phyloP scores from a whole-genome alignment of 2,329 filamentous ascomycete genomes.

The Colletotrichum gloeosporioides region DNA sequence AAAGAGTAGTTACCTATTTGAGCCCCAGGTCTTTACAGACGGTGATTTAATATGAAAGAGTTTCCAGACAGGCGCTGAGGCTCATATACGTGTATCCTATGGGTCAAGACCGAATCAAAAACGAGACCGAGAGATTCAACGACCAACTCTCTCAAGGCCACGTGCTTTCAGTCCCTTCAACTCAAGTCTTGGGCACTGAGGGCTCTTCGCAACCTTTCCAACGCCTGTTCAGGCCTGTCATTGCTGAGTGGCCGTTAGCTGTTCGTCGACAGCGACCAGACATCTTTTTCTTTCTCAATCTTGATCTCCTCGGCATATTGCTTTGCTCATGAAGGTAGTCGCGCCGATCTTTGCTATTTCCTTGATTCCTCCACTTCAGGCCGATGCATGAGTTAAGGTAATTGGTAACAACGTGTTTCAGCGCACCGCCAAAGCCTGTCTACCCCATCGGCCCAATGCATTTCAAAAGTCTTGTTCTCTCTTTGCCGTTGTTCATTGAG shows the following conservation, averaged over 20 bases:
- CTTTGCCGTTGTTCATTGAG: not conserved
- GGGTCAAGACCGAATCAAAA: not conserved
- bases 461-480: not conserved
- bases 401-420: not conserved
- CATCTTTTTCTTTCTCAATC: not conserved
- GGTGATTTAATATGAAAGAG: not conserved
- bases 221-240: not conserved
- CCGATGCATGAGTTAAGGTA: not conserved
- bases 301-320: not conserved
- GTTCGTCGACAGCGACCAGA: not conserved
- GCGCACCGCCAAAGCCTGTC: not conserved
- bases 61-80: not conserved
- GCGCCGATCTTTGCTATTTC: not conserved
- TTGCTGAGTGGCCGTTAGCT: not conserved
- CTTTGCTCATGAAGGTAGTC: not conserved
- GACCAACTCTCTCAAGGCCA: not conserved
- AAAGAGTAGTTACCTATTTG: not conserved
- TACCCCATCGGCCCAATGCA: not conserved
- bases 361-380: not conserved
- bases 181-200: not conserved
- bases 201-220: not conserved
- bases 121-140: not conserved
- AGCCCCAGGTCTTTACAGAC: not conserved
- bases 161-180: not conserved
- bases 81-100: not conserved